Evolutionary conservation across 257 asterid species (phyloP).

Genomic region (Petunia secreta): DNA sequence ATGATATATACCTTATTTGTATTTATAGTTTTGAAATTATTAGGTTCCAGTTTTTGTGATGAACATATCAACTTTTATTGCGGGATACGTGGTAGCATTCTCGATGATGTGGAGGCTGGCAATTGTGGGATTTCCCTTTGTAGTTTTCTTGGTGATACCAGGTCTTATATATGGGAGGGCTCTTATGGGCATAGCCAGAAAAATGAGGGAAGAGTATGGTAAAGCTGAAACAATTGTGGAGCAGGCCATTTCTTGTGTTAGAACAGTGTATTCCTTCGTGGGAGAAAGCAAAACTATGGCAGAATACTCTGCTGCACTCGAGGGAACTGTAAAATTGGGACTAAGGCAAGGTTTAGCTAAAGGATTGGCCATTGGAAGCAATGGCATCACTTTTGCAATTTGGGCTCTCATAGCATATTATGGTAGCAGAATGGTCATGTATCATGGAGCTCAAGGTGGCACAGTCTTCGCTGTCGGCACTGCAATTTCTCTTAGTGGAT

Average conservation of each 20-base stretch:
- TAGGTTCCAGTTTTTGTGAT: constrained; percentile 80
- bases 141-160: constrained; percentile 70
- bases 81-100: constrained; percentile 67
- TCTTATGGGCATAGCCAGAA: constrained; percentile 63
- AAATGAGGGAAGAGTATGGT: constrained; percentile 63
- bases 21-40: neutral
- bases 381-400: constrained; percentile 71
- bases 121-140: constrained; percentile 70
- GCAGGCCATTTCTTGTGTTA: constrained; percentile 77
- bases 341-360: constrained; percentile 80
- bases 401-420: constrained; percentile 86
- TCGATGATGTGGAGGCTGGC: constrained; percentile 79
- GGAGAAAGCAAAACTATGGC: constrained; percentile 65
- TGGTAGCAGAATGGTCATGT: constrained; percentile 86
- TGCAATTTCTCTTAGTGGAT: constrained; percentile 80
- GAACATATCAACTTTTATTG: constrained; percentile 68
- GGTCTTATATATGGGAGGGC: constrained; percentile 86
- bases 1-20: neutral
- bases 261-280: constrained; percentile 86
- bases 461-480: constrained; percentile 90
- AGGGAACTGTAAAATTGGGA: constrained; percentile 73
- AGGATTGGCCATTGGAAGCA: constrained; percentile 92
- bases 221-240: constrained; percentile 72
- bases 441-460: constrained; percentile 76
- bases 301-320: constrained; percentile 65